These are phyloP conservation scores for Pestalotiopsis sp. DNA, from an alignment of 2,329 filamentous ascomycete species.

Conservation along the genomic window DNA sequence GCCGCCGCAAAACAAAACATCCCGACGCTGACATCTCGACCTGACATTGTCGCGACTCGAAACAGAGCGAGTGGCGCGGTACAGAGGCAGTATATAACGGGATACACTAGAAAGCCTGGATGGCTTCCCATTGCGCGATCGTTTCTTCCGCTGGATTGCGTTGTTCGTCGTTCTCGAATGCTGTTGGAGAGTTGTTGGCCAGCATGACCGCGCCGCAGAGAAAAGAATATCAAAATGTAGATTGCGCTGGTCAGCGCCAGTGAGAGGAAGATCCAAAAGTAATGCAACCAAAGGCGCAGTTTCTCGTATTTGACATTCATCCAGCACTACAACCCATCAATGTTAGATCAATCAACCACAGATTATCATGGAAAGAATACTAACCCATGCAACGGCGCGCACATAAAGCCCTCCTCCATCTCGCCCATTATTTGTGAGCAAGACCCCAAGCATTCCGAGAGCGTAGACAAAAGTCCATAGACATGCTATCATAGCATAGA, in stretches of 20 bases:
- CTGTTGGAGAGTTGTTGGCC: not conserved
- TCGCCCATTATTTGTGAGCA: conserved; percentile 44
- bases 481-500: conserved; percentile 49
- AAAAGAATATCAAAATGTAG: conserved; percentile 40
- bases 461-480: conserved; percentile 64
- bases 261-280: conserved; percentile 61
- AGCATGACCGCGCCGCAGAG: conserved; percentile 24
- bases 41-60: conserved; percentile 65
- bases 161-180: not conserved
- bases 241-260: conserved; percentile 36
- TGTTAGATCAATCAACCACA: not conserved
- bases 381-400: conserved; percentile 49
- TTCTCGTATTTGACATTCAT: conserved; percentile 53
- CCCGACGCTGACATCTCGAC: conserved; percentile 47
- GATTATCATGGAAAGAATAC: not conserved
- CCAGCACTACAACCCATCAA: conserved; percentile 54
- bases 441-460: conserved; percentile 55
- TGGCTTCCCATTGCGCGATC: conserved; percentile 31
- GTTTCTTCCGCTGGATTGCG: not conserved
- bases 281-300: conserved; percentile 62
- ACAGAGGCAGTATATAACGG: conserved; percentile 69
- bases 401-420: conserved; percentile 56
- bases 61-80: conserved; percentile 68
- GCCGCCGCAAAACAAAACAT: conserved; percentile 63
- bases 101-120: conserved; percentile 66